Percentiles rank a stretch among this genome's conserved stretches.
phyloP scores from a whole-genome alignment of 2,329 filamentous ascomycete species.

The Neopestalotiopsis sp. region DNA sequence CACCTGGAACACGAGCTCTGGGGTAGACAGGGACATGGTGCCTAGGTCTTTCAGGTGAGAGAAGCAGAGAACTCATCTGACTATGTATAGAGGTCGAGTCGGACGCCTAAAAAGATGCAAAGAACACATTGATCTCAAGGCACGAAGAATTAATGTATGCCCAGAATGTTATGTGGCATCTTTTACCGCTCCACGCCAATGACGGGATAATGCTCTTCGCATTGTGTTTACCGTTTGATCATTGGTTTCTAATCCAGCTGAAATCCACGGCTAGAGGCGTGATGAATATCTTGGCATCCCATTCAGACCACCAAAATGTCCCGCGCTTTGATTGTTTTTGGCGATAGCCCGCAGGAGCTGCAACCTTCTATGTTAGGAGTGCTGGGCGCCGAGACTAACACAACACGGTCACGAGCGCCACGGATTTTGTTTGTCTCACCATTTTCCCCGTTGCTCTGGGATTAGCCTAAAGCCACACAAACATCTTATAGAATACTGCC shows the following conservation, averaged over 20 bases:
- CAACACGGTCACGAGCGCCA: not conserved
- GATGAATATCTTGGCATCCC: not conserved
- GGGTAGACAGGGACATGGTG: no score
- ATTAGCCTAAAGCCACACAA: conserved; percentile 6
- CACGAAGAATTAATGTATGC: no score
- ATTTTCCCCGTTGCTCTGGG: not conserved
- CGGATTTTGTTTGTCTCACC: conserved; percentile 1
- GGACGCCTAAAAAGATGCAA: no score
- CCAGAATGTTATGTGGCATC: no score
- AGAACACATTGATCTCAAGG: no score
- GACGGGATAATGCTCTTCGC: not conserved
- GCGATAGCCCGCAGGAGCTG: not conserved
- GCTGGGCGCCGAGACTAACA: not conserved
- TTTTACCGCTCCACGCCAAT: no score
- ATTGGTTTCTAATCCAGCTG: not conserved
- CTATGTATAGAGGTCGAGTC: no score
- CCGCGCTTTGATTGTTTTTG: not conserved
- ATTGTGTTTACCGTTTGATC: not conserved
- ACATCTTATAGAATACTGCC: not conserved
- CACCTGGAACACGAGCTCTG: not conserved
- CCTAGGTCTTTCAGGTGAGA: no score
- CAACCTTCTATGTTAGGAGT: conserved; percentile 11
- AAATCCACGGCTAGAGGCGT: not conserved
- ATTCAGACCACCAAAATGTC: not conserved
- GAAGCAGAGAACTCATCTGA: no score